Evolutionary conservation across 192 early-diverging fungal species (phyloP).

Genomic region (Dissophora ornata): DNA sequence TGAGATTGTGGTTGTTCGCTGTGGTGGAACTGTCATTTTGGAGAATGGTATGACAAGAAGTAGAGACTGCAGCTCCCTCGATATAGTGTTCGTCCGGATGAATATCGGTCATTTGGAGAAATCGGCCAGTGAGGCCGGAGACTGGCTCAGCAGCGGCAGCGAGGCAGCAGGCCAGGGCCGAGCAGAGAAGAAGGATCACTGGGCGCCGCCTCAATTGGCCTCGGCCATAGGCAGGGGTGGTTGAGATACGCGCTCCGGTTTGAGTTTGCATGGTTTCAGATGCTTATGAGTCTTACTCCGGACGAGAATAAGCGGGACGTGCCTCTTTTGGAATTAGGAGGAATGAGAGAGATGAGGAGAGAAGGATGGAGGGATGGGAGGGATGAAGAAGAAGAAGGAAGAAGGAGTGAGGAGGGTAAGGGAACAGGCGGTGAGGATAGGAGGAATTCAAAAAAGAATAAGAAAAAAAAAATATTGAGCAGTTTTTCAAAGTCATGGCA

Average conservation of each 20-base stretch:
- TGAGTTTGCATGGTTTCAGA: not conserved
- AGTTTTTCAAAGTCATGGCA: too few species aligned
- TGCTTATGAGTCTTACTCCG: not conserved
- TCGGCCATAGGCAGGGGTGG: not conserved
- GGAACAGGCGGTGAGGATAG: too few species aligned
- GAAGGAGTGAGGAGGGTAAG: too few species aligned
- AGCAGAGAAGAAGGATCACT: constrained; percentile 4
- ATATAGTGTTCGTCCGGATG: constrained; percentile 67
- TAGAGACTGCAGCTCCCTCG: constrained; percentile 61
- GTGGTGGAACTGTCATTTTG: not conserved
- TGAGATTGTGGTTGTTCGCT: too few species aligned
- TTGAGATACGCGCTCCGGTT: not conserved
- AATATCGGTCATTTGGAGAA: constrained; percentile 79
- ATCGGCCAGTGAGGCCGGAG: constrained; percentile 53
- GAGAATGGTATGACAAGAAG: constrained; percentile 66
- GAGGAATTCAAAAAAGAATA: not conserved
- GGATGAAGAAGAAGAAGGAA: not conserved
- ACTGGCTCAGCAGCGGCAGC: not conserved
- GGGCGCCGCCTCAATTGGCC: not conserved
- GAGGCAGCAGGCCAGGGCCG: constrained; percentile 9
- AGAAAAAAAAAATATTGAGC: constrained; percentile 5
- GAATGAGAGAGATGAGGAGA: not conserved
- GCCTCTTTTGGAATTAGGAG: not conserved
- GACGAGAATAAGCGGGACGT: too few species aligned
- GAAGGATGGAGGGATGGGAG: not conserved